These are phyloP conservation scores for Mrakia hoshinonis DNA, from an alignment of 768 basidiomycete genomes.

Conservation along the genomic window DNA sequence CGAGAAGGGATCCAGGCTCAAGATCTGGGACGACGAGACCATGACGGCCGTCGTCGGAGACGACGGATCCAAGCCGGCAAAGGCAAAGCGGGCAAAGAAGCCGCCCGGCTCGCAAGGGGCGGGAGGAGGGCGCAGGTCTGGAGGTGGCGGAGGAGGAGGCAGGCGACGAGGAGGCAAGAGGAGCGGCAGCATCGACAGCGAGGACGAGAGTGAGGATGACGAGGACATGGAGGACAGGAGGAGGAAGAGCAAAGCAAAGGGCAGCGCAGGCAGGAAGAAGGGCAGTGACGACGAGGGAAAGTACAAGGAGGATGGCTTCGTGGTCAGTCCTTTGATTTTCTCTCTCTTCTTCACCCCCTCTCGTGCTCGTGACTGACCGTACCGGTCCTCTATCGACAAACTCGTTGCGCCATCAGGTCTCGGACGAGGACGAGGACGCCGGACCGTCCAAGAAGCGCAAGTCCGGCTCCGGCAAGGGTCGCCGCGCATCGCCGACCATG, in stretches of 20 bases:
- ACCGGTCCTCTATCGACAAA: too few relatives aligned
- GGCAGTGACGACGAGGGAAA: slow-evolving; percentile 15
- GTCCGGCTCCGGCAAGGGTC: not conserved
- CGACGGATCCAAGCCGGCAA: not conserved
- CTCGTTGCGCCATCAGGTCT: not conserved
- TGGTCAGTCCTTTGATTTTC: slow-evolving; percentile 11
- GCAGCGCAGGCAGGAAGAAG: not conserved
- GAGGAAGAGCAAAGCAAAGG: not conserved
- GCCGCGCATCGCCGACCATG: slow-evolving; percentile 16
- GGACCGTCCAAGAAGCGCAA: not conserved
- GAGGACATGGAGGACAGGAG: slow-evolving; percentile 16
- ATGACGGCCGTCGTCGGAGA: slow-evolving; percentile 19
- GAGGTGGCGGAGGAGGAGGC: not conserved
- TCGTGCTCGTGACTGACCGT: too few relatives aligned
- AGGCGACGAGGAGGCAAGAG: slow-evolving; percentile 5
- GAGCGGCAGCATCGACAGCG: slow-evolving; percentile 25
- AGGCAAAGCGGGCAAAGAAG: slow-evolving; percentile 11
- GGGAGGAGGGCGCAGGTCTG: slow-evolving; percentile 8
- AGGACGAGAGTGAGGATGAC: slow-evolving; percentile 23
- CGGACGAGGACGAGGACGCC: slow-evolving; percentile 1
- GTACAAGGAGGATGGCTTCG: slow-evolving; percentile 26
- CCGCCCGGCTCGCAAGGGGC: not conserved
- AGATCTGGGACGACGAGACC: slow-evolving; percentile 27
- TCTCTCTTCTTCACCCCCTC: not conserved
- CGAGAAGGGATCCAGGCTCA: slow-evolving; percentile 16